Evolutionary conservation across 305 asterid species (phyloP), one percentile per base, ranked within the genome.

Genomic region (Fraxinus paxiana): DNA sequence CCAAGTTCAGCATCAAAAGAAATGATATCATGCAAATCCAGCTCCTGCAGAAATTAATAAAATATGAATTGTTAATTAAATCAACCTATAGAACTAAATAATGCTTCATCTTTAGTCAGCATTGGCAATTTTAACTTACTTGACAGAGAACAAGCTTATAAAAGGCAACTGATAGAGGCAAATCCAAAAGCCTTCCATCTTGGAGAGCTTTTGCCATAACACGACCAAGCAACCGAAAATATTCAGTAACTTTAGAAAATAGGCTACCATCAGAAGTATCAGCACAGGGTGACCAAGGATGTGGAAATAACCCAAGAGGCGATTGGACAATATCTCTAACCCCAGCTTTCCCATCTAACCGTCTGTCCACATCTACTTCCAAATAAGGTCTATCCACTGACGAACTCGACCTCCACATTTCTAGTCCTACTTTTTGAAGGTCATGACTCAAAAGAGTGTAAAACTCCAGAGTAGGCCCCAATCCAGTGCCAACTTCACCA

Each of bases 401-500:
- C 33, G 90, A 86, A 89, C 85, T 83, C 26, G 91, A 86, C 88
- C 97, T 89, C 99, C 99, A 96, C 97, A 94, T 89, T 77, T 93
- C 94, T 77, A 96, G 80, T 65, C 95, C 97, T 82, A 70, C 91
- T 86, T 91, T 92, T 83, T 96, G 99, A 82, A 96, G 93, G 84
- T 96, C 99, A 0, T 91, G 99, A 87, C 99, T 96, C 76, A 96
- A 81, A 43, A 96, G 97, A 12, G 99, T 96, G 87, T 93, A 96
- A 82, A 96, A 96, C 89, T 94, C 99, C 63, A 96, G 90, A 43
- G 99, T 96, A 12, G 99, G 99, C 17, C 99, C 99, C 89, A 96
- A 87, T 18, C 99, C 99, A 35, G 98, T 93, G 78, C 99, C 99
- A 83, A 96, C 99, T 89, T 96, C 99, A 74, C 98, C 99, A 87